A percentile compares a stretch with the other conserved stretches of the same genome.
Conservation (phyloP, 352 stramenopile genomes). For the Aphanomyces cochlioides region DNA sequence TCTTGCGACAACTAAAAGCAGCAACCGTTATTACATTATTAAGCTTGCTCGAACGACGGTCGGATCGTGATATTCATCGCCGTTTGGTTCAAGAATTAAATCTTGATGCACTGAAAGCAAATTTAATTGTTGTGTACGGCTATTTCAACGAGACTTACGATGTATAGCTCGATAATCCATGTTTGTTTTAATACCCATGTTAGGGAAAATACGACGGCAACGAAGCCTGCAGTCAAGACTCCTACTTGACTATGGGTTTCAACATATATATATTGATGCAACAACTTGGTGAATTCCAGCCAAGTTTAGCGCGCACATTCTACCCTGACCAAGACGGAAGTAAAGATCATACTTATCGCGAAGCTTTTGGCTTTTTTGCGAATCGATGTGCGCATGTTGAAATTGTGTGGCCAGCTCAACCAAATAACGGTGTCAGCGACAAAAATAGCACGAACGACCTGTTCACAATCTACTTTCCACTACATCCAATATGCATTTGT, state of each 20-base stretch:
- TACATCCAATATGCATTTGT: slow-evolving; percentile 73
- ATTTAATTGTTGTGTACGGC: slow-evolving; percentile 53
- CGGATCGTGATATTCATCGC: slow-evolving; percentile 49
- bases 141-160: slow-evolving; percentile 45
- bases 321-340: slow-evolving; percentile 17
- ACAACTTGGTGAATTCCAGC: slow-evolving; percentile 51
- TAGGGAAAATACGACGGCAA: slow-evolving; percentile 53
- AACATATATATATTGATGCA: slow-evolving; percentile 76
- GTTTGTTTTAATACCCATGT: neutral
- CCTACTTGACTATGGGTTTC: slow-evolving; percentile 67
- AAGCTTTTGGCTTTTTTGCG: slow-evolving; percentile 65
- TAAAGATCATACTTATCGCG: slow-evolving; percentile 33
- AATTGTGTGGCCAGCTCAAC: slow-evolving; percentile 49
- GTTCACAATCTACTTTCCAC: slow-evolving; percentile 66
- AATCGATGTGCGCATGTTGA: slow-evolving; percentile 60
- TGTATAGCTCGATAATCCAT: neutral
- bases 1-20: slow-evolving; percentile 43
- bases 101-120: slow-evolving; percentile 60
- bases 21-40: slow-evolving; percentile 59
- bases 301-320: slow-evolving; percentile 28
- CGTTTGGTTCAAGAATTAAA: slow-evolving; percentile 73
- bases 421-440: slow-evolving; percentile 15
- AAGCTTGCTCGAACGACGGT: slow-evolving; percentile 61
- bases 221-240: slow-evolving; percentile 54
- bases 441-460: slow-evolving; percentile 26